phyloP scores from a whole-genome alignment of 139 green algal genomes.

The Chlorella sp. region DNA sequence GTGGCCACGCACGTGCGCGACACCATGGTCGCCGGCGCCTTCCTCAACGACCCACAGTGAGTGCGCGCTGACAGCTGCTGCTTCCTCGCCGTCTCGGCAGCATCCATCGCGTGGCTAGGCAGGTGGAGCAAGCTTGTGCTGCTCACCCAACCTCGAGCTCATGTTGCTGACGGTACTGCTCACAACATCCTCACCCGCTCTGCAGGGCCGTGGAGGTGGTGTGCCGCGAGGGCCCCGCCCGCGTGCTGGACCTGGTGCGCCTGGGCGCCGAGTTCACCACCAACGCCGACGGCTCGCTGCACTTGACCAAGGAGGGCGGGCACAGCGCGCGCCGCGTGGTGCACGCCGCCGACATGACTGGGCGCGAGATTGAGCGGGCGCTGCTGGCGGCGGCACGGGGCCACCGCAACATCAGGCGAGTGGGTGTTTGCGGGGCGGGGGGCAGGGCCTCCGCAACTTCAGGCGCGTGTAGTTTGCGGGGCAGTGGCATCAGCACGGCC shows the following conservation, averaged over 20 bases:
- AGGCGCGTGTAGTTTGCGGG: no score
- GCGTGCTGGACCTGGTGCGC: conserved; percentile 83
- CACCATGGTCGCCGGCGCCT: conserved; percentile 82
- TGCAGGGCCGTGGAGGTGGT: conserved; percentile 86
- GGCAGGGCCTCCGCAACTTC: background rate
- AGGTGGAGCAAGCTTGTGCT: no score
- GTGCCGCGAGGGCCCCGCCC: conserved; percentile 80
- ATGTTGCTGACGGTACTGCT: no score
- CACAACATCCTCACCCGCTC: background rate
- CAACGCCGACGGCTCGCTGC: conserved; percentile 69
- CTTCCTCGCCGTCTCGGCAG: background rate
- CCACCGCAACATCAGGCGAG: conserved; percentile 72
- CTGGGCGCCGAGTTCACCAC: conserved; percentile 86
- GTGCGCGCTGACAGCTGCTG: conserved; percentile 11
- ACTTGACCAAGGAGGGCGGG: conserved; percentile 93
- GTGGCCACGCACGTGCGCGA: conserved; percentile 85
- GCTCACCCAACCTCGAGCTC: no score
- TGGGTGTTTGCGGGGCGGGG: background rate
- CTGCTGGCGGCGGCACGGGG: conserved; percentile 58
- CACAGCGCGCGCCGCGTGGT: conserved; percentile 91
- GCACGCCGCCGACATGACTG: conserved; percentile 89
- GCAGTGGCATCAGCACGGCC: no score
- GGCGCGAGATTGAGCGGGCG: conserved; percentile 89
- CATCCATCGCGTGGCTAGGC: no score
- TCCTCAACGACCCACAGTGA: conserved; percentile 72